Base-by-base conservation (phyloP, 2,329 filamentous ascomycete species). In the Aspergillus ochraceoroseus region DNA sequence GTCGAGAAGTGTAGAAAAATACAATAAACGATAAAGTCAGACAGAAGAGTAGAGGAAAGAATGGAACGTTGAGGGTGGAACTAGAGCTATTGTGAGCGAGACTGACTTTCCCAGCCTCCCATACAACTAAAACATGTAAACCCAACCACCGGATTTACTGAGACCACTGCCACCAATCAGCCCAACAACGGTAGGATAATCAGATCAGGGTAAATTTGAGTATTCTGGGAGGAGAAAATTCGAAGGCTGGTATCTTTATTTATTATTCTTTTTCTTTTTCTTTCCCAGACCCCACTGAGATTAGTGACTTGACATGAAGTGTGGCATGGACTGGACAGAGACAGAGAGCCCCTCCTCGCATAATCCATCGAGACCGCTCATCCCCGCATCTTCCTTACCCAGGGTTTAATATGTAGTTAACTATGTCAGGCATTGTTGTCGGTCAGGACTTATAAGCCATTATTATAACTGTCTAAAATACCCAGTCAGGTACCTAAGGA, bases 111-210 rank as follows among this genome's bases (percentile, higher is more conserved):
- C 59, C 59, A 62, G 59, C 59, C 59, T 56, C 58, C 55, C 36
- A 33, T 37, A 15, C 41, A 32, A 29, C 35, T 41, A 49, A 53
- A 28, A 32, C 13, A 43, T 51, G 32, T 28, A 43, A 45, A 57
- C 58, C 59, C 59, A 62, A 60, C 59, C 58, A 61, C 59, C 59
- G 51, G 38, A 59, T 57, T 63, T 62, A 39, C 43, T 54, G 47
- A 44, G 46, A 53, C 43, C 38, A 22, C 23, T 15, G 39, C 43
- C 13, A 41, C 46, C 46, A 53, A 48, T 46, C 40, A 31, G 32
- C 19, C 19, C 28, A 8, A 41, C 25, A 26, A 31, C 40, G 7
- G 30, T 7, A 8, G 11, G 22, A 29, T 29, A 19, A 40, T 38
- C 28, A 32, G 28, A 22, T n/a, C 31, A 35, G 28, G 20, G 20